Conservation (phyloP, 495 filamentous ascomycete species). For the Penicillium pancosmium region DNA sequence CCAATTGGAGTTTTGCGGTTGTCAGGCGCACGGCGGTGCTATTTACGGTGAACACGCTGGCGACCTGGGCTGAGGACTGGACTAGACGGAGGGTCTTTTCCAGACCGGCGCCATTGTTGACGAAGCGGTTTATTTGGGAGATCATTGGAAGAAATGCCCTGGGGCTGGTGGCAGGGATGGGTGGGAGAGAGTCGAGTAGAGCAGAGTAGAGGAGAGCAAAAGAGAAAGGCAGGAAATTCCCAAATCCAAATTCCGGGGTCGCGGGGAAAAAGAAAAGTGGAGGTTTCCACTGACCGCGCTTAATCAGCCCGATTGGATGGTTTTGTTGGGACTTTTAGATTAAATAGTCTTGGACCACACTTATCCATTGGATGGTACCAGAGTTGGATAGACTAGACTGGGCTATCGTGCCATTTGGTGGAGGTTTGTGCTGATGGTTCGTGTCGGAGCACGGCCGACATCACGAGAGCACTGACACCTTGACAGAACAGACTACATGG, state of each 20-base stretch:
- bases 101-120: constrained; percentile 47
- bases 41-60: constrained; percentile 39
- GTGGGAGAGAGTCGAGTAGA: not conserved
- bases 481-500: too few relatives aligned
- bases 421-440: too few relatives aligned
- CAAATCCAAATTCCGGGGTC: constrained; percentile 1
- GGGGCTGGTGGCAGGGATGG: not conserved
- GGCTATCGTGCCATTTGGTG: not conserved
- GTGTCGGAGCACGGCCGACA: too few relatives aligned
- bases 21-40: constrained; percentile 29
- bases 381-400: not conserved
- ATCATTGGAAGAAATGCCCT: constrained; percentile 16
- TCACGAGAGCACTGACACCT: too few relatives aligned
- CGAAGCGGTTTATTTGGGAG: constrained; percentile 40
- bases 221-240: not conserved
- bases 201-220: not conserved
- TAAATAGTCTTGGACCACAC: not conserved
- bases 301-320: constrained; percentile 8
- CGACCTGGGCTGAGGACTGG: constrained; percentile 56
- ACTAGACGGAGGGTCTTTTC: constrained; percentile 65
- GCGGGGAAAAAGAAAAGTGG: constrained; percentile 2
- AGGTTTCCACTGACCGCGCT: constrained; percentile 3
- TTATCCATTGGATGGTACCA: not conserved
- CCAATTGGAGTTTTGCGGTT: constrained; percentile 38
- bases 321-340: not conserved